Evolutionary conservation across 805 yeast species (phyloP).

Genomic region (Saccharomycopsis sp.): DNA sequence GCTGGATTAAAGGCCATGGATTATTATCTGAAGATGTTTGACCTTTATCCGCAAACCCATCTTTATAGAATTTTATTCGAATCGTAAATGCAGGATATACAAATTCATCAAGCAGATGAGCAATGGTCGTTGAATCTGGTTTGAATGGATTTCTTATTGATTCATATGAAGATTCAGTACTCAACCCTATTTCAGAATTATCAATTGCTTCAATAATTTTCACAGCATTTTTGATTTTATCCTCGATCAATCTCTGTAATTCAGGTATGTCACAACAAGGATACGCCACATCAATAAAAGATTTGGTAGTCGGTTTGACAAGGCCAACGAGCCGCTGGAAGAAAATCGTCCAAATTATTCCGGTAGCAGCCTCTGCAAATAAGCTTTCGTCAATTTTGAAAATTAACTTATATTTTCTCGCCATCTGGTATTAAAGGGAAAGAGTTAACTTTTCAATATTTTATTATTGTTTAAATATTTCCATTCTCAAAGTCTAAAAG

Average conservation of each 20-base stretch:
- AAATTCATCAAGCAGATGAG: too few species aligned
- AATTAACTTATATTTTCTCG: background rate
- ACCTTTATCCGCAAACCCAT: background rate
- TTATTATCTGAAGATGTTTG: background rate
- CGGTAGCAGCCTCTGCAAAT: constrained; percentile 2
- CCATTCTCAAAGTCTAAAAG: too few species aligned
- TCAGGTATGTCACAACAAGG: background rate
- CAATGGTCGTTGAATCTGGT: background rate
- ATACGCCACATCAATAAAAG: background rate
- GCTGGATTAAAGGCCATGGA: background rate
- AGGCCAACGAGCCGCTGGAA: constrained; percentile 9
- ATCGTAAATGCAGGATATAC: background rate
- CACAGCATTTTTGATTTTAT: background rate
- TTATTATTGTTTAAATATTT: too few species aligned
- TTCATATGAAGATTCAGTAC: constrained; percentile 5
- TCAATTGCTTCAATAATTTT: background rate
- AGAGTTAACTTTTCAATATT: too few species aligned
- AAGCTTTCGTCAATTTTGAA: background rate
- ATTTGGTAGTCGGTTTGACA: background rate
- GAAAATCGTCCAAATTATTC: constrained; percentile 6
- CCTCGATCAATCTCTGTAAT: background rate
- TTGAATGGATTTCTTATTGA: background rate
- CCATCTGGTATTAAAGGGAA: too few species aligned
- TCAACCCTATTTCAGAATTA: background rate
- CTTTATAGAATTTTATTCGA: background rate